Base-by-base conservation (phyloP, 257 asterid genomes). In the Solanum chilense region DNA sequence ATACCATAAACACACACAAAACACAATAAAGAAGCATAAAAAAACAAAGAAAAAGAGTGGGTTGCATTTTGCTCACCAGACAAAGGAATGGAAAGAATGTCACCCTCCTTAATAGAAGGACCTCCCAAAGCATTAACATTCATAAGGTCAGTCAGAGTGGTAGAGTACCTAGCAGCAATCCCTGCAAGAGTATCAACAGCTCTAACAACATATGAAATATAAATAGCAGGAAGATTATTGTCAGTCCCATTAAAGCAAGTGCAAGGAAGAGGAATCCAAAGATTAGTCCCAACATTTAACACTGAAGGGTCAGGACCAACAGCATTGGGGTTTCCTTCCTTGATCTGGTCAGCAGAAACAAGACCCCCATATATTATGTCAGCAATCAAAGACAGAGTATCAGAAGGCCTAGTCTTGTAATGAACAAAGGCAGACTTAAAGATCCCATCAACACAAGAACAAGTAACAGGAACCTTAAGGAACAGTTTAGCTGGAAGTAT, bases 401-500 rank as follows among this genome's bases (percentile, higher is more conserved):
- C 99, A 44, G 98, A 91, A 76, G 99, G 97, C 14, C 97, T 95
- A 83, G 99, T 94, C 70, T 88, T 92, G 94, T 95, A 97, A 52
- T 89, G 76, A 27, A 93, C 93, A 31, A 93, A 71, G 85, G 91
- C 81, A 86, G 99, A 93, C 84, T 95, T 95, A 77, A 97, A 95
- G 83, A 97, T 97, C 66, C 99, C 99, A 90, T 95, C 98, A 90
- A 91, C 91, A 87, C 99, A 97, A 66, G 98, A 90, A 58, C 99
- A 97, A 68, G 90, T 82, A 87, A 94, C 88, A 62, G 99, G 99
- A 87, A 97, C 58, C 23, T 90, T 92, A 89, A 97, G 90, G 93
- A 93, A 94, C 90, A 94, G 95, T 60, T 91, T 92, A 18, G 97
- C 87, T 14, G 99, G 98, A 88, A 97, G 96, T 89, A 97, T 95